phyloP scores from a whole-genome alignment of 129 eudicot genomes.

The Cynara cardunculus region DNA sequence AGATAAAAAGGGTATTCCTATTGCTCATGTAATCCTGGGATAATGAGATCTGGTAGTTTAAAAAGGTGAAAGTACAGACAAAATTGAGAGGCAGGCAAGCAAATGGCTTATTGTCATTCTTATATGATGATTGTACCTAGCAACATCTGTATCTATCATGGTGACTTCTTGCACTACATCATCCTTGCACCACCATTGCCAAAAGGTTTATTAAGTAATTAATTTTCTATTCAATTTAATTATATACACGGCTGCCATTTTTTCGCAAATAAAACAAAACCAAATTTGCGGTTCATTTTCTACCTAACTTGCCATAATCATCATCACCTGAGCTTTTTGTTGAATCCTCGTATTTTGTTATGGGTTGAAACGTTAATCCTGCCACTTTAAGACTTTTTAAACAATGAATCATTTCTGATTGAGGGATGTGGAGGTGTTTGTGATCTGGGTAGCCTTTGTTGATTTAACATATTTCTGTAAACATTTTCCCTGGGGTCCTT shows the following conservation, averaged over 20 bases:
- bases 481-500: not conserved
- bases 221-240: not conserved
- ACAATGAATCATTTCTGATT: not conserved
- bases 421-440: too few relatives aligned
- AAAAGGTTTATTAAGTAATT: slow-evolving; percentile 12
- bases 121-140: slow-evolving; percentile 27
- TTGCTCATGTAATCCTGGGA: not conserved
- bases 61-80: slow-evolving; percentile 12
- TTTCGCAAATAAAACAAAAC: slow-evolving; percentile 3
- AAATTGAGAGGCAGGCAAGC: slow-evolving; percentile 1
- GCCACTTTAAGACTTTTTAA: slow-evolving; percentile 3
- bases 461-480: not conserved
- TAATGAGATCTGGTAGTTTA: slow-evolving; percentile 2
- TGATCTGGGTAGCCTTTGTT: not conserved
- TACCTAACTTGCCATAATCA: slow-evolving; percentile 27
- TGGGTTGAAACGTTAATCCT: not conserved
- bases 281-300: slow-evolving; percentile 6
- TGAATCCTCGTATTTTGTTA: not conserved
- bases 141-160: slow-evolving; percentile 28
- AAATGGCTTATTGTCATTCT: slow-evolving; percentile 13
- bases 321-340: slow-evolving; percentile 5
- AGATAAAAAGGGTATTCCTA: not conserved
- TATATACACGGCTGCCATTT: not conserved
- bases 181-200: slow-evolving; percentile 16
- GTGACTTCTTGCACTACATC: slow-evolving; percentile 8